These are phyloP conservation scores for Guyanaporus albipodus DNA, from an alignment of 768 basidiomycete species.

Conservation along the genomic window DNA sequence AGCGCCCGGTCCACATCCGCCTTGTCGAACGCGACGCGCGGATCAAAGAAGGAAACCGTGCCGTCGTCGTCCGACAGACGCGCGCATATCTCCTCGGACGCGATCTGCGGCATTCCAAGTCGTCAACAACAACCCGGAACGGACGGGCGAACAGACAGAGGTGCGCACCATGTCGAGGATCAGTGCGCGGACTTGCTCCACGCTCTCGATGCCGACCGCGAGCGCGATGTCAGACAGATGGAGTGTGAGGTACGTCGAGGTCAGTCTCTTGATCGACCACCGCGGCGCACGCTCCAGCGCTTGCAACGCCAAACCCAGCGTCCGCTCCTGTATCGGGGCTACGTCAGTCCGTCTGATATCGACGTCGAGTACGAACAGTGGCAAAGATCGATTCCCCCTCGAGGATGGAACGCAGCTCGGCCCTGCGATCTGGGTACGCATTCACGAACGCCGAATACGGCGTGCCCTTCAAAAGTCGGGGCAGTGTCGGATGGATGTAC, in stretches of 20 bases:
- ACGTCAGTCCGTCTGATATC: neutral
- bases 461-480: constrained; percentile 60
- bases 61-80: constrained; percentile 61
- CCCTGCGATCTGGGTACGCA: constrained; percentile 57
- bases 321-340: constrained; percentile 53
- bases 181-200: constrained; percentile 53
- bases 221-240: constrained; percentile 68
- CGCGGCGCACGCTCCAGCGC: constrained; percentile 67
- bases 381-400: constrained; percentile 56
- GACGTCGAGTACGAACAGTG: constrained; percentile 38
- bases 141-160: neutral
- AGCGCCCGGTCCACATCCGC: constrained; percentile 60
- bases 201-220: constrained; percentile 38
- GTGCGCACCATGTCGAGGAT: constrained; percentile 68
- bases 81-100: constrained; percentile 64
- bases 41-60: constrained; percentile 72
- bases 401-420: constrained; percentile 41
- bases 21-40: constrained; percentile 53
- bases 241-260: constrained; percentile 77
- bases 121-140: constrained; percentile 1
- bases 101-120: constrained; percentile 48
- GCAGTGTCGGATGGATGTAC: constrained; percentile 60
- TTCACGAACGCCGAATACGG: constrained; percentile 62
- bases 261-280: constrained; percentile 78
- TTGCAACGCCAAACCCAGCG: constrained; percentile 63